Conservation (phyloP, 1,284 basidiomycete genomes). For the Sanghuangporus baumii region DNA sequence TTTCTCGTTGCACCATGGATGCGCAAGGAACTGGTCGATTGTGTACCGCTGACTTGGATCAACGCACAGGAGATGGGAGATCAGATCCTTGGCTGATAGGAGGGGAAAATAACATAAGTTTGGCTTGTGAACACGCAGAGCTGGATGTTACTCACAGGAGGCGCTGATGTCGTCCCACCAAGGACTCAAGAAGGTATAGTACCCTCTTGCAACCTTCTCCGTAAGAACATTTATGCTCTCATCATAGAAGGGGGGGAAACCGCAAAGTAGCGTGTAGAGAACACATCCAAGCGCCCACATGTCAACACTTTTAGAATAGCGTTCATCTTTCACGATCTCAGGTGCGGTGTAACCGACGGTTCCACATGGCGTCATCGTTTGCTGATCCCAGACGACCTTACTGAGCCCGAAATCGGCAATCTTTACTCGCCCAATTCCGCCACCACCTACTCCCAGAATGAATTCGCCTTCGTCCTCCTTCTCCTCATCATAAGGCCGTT, state of each 20-base stretch:
- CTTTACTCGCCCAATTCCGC: constrained; percentile 97
- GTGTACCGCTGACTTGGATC: constrained; percentile 95
- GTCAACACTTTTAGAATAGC: constrained; percentile 97
- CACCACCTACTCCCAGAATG: constrained; percentile 85
- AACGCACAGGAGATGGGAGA: constrained; percentile 92
- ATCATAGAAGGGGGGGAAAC: constrained; percentile 98
- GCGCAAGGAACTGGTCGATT: constrained; percentile 95
- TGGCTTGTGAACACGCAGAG: neutral
- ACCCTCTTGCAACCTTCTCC: constrained; percentile 95
- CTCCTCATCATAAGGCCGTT: constrained; percentile 94
- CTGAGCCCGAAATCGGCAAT: constrained; percentile 98
- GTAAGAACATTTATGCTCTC: constrained; percentile 98
- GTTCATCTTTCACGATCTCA: constrained; percentile 99
- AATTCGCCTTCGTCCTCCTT: constrained; percentile 99
- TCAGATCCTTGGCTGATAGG: constrained; percentile 86
- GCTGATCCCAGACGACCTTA: constrained; percentile 98
- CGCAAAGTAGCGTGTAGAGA: constrained; percentile 96
- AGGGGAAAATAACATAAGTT: constrained; percentile 16
- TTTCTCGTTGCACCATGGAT: constrained; percentile 88
- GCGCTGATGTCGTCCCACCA: constrained; percentile 98
- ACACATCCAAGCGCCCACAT: constrained; percentile 99
- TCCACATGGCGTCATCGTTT: constrained; percentile 99
- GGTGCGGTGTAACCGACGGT: constrained; percentile 99
- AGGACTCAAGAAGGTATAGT: constrained; percentile 97
- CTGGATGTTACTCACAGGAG: constrained; percentile 46